These are phyloP conservation scores for Oldenlandia corymbosa DNA, from an alignment of 257 asterid species.

Conservation along the genomic window DNA sequence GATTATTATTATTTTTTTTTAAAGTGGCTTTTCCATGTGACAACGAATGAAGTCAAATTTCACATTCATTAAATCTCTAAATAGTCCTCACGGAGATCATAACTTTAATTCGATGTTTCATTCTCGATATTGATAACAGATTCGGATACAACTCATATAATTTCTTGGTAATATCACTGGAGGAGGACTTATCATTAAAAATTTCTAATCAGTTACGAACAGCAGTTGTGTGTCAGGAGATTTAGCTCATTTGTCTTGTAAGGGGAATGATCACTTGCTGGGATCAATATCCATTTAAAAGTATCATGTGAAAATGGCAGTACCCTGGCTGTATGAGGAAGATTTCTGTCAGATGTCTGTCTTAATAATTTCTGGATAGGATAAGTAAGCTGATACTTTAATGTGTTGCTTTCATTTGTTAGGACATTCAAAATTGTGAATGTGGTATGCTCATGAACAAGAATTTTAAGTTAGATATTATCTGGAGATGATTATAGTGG, in stretches of 20 bases:
- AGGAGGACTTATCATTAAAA: neutral
- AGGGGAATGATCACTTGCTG: neutral
- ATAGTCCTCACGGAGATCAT: neutral
- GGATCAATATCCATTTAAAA: neutral
- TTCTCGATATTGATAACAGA: neutral
- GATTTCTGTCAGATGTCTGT: neutral
- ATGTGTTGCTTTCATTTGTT: neutral
- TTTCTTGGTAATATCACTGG: neutral
- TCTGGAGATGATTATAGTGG: too few species aligned
- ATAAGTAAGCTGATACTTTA: too few species aligned
- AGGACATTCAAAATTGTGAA: too few species aligned
- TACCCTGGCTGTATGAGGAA: too few species aligned
- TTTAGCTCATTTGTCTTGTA: neutral
- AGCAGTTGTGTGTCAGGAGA: neutral
- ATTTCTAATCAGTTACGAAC: neutral
- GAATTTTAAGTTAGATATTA: too few species aligned
- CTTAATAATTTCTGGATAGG: neutral
- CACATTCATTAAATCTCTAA: neutral
- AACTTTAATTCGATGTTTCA: neutral
- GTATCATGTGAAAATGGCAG: neutral
- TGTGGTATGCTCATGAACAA: too few species aligned
- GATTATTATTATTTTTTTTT: too few species aligned
- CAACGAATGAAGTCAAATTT: neutral
- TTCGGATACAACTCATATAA: neutral
- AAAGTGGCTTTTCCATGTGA: neutral